phyloP scores from a whole-genome alignment of 495 filamentous ascomycete genomes.

The Penicillium argentinense region DNA sequence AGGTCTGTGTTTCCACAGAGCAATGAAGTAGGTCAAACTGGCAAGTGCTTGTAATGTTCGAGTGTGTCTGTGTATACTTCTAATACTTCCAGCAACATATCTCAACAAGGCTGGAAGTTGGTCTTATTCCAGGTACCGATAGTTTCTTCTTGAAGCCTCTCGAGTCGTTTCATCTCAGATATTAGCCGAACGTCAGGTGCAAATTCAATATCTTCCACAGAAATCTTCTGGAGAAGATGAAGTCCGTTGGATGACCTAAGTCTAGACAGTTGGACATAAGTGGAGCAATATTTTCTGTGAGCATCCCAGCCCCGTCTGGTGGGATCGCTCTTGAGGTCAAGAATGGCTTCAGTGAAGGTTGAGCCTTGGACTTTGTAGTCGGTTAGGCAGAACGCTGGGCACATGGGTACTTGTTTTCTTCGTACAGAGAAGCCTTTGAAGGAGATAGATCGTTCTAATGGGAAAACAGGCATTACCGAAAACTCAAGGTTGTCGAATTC shows the following conservation, averaged over 20 bases:
- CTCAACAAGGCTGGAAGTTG: no score
- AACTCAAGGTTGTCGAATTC: no score
- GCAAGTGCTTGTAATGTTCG: no score
- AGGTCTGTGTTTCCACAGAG: no score
- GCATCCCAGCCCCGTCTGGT: neutral
- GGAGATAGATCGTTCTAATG: neutral
- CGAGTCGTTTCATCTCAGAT: neutral
- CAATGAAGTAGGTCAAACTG: no score
- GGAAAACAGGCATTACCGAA: neutral
- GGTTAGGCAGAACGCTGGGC: constrained; percentile 4
- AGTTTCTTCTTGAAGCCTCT: neutral
- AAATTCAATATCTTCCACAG: neutral
- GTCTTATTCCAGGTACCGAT: neutral
- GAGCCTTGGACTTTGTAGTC: constrained; percentile 5
- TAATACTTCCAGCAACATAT: no score
- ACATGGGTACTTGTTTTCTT: neutral
- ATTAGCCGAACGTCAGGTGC: neutral
- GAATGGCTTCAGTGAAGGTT: neutral
- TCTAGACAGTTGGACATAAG: constrained; percentile 15
- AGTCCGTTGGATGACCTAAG: constrained; percentile 10
- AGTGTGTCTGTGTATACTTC: no score
- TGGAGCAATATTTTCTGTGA: constrained; percentile 13
- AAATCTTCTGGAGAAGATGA: constrained; percentile 8
- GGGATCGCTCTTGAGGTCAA: neutral
- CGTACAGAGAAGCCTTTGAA: neutral